phyloP scores from a whole-genome alignment of 2,329 filamentous ascomycete species.

The Neonectria neomacrospora region DNA sequence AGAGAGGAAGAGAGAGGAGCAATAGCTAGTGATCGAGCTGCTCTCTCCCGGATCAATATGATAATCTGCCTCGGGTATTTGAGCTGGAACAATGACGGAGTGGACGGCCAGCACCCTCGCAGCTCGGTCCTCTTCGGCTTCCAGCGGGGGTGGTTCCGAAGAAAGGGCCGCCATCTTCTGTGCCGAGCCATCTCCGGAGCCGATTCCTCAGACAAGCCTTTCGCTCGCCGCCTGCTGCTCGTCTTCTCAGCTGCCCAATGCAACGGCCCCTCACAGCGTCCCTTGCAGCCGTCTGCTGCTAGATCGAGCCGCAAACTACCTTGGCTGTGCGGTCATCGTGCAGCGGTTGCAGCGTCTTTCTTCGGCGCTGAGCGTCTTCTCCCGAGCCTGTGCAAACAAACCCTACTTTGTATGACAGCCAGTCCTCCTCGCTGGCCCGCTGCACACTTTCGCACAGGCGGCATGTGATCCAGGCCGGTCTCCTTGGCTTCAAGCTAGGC shows the following conservation, averaged over 20 bases:
- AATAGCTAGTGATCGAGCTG: constrained; percentile 1
- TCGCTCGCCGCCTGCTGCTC: constrained; percentile 2
- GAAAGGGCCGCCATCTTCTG: constrained; percentile 32
- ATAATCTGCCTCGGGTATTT: constrained; percentile 38
- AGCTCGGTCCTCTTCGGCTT: constrained; percentile 54
- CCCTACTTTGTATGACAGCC: not conserved
- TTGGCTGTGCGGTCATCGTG: not conserved
- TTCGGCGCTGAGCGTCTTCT: not conserved
- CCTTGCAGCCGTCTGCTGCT: not conserved
- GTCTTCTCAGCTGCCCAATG: not conserved
- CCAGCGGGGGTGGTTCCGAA: constrained; percentile 45
- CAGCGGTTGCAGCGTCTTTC: not conserved
- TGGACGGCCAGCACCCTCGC: constrained; percentile 24
- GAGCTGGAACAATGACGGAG: constrained; percentile 13
- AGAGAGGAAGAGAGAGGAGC: too few relatives aligned
- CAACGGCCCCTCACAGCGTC: not conserved
- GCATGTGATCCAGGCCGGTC: not conserved
- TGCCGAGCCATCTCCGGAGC: constrained; percentile 36
- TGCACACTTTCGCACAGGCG: not conserved
- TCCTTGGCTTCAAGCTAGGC: too few relatives aligned
- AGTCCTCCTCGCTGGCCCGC: not conserved
- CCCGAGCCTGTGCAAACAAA: not conserved
- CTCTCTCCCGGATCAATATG: constrained; percentile 7
- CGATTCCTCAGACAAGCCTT: not conserved
- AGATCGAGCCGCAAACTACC: not conserved